Conservation (phyloP, 306 rosid species). For the Hylodesmum podocarpum region DNA sequence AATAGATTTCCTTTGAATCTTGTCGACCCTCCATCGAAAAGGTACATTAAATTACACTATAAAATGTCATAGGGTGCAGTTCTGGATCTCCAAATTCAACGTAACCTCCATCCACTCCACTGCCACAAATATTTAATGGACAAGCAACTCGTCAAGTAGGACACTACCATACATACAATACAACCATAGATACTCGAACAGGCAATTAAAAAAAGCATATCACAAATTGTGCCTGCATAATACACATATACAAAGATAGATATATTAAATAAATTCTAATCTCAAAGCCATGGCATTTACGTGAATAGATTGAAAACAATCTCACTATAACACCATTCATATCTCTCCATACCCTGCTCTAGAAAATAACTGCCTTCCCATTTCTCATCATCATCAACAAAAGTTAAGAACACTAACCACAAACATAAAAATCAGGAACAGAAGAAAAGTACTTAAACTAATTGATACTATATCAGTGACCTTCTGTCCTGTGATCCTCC, state of each 20-base stretch:
- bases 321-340: constrained; percentile 25
- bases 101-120: constrained; percentile 23
- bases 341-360: constrained; percentile 13
- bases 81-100: not conserved
- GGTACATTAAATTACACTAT: not conserved
- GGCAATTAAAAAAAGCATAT: constrained; percentile 1
- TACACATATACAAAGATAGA: not conserved
- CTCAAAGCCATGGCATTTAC: constrained; percentile 17
- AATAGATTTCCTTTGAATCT: not conserved
- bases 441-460: constrained; percentile 32
- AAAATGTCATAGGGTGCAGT: not conserved
- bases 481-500: constrained; percentile 38
- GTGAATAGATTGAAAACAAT: not conserved
- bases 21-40: not conserved
- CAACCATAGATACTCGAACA: not conserved
- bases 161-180: constrained; percentile 20
- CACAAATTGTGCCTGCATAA: constrained; percentile 4
- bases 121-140: not conserved
- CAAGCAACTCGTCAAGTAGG: constrained; percentile 27
- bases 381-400: constrained; percentile 7
- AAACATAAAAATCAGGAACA: not conserved
- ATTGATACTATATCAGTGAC: constrained; percentile 32
- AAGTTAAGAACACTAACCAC: constrained; percentile 36
- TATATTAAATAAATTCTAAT: constrained; percentile 16
- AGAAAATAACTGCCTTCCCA: not conserved